phyloP scores from a whole-genome alignment of 257 asterid species.

The Solanum chilense region DNA sequence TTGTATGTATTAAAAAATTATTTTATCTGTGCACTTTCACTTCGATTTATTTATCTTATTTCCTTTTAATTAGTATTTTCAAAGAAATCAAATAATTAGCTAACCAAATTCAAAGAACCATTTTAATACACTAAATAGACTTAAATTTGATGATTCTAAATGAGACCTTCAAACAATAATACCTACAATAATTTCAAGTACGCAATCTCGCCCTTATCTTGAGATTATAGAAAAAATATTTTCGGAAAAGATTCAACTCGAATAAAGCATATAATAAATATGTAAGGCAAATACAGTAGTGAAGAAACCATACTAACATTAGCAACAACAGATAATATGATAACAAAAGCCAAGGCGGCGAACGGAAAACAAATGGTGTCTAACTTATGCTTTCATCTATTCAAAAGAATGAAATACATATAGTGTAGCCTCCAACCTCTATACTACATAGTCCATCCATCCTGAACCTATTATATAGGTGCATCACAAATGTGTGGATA shows the following conservation, averaged over 20 bases:
- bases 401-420: background rate
- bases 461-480: background rate
- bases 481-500: background rate
- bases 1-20: too few species aligned
- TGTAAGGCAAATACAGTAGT: background rate
- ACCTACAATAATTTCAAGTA: background rate
- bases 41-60: too few species aligned
- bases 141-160: background rate
- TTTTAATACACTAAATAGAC: background rate
- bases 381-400: background rate
- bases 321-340: background rate
- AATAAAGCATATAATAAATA: background rate
- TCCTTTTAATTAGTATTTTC: background rate
- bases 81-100: background rate
- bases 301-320: background rate
- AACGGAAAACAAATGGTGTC: background rate
- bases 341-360: background rate
- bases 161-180: background rate
- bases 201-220: background rate
- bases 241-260: fast-evolving
- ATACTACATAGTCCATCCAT: background rate
- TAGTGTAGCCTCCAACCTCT: background rate
- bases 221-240: background rate
- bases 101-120: too few species aligned
- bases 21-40: too few species aligned